phyloP scores from a whole-genome alignment of 345 rosid genomes.

The Reutealis trisperma region DNA sequence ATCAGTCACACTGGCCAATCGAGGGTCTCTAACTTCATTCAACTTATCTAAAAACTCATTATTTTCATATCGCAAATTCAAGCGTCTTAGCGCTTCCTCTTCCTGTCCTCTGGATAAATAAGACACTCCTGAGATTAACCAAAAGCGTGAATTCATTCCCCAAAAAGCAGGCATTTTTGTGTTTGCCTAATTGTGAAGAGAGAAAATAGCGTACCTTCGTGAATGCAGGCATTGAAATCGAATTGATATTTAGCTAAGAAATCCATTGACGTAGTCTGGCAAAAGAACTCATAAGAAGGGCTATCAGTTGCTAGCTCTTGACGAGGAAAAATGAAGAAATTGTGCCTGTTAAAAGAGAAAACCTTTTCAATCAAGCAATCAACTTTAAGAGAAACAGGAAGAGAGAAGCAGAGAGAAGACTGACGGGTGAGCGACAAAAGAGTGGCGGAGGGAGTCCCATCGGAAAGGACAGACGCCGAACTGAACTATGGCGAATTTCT shows the following conservation, averaged over 20 bases:
- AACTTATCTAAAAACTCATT: conserved; percentile 27
- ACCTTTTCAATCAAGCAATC: not conserved
- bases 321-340: conserved; percentile 80
- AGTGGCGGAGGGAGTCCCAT: conserved; percentile 67
- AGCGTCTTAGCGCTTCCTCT: conserved; percentile 45
- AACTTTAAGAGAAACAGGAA: not conserved
- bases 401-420: conserved; percentile 17
- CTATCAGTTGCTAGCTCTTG: conserved; percentile 55
- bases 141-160: not conserved
- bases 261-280: conserved; percentile 83
- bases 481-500: conserved; percentile 92
- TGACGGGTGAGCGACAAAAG: conserved; percentile 80
- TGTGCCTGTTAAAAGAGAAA: conserved; percentile 52
- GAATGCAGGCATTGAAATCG: conserved; percentile 82
- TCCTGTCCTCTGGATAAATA: conserved; percentile 92
- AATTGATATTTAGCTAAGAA: conserved; percentile 88
- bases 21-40: conserved; percentile 38
- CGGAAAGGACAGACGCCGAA: conserved; percentile 94
- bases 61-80: conserved; percentile 32
- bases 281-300: conserved; percentile 68
- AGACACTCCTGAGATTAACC: conserved; percentile 78
- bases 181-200: not conserved
- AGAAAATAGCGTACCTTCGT: conserved; percentile 51
- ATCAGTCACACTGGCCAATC: conserved; percentile 52
- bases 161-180: not conserved